Evolutionary conservation across 1,284 basidiomycete species (phyloP).

Genomic region (Cryptococcus hybrid): DNA sequence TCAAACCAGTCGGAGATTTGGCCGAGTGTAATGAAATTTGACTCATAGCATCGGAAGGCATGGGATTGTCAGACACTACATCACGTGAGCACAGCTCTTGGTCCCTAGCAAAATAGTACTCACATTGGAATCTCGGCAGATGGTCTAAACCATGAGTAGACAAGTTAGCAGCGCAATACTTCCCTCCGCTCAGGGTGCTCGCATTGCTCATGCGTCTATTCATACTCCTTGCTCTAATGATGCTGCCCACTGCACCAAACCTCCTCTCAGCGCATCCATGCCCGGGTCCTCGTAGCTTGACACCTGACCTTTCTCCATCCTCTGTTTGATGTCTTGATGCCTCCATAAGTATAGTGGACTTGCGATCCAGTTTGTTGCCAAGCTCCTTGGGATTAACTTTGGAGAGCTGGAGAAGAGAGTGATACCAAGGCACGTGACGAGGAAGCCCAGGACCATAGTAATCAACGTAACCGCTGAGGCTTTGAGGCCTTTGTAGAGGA

Average conservation of each 20-base stretch:
- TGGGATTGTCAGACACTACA: conserved; percentile 46
- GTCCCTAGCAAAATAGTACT: conserved; percentile 12
- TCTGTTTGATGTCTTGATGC: conserved; percentile 68
- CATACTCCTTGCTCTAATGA: conserved; percentile 70
- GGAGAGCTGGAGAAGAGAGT: conserved; percentile 93
- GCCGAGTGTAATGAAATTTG: conserved; percentile 35
- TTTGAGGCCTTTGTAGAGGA: conserved; percentile 87
- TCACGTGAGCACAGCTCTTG: background rate
- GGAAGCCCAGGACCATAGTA: conserved; percentile 85
- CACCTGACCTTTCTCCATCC: conserved; percentile 49
- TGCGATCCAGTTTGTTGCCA: conserved; percentile 65
- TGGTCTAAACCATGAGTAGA: conserved; percentile 37
- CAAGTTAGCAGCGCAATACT: conserved; percentile 15
- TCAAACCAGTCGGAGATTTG: conserved; percentile 8
- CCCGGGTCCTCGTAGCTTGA: conserved; percentile 58
- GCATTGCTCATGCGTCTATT: conserved; percentile 31
- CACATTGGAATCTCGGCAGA: conserved; percentile 40
- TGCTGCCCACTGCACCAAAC: conserved; percentile 84
- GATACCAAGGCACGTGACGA: conserved; percentile 67
- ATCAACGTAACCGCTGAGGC: conserved; percentile 73
- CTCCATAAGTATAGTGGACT: conserved; percentile 78
- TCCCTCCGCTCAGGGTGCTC: conserved; percentile 15
- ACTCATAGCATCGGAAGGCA: conserved; percentile 43
- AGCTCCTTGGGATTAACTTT: conserved; percentile 62
- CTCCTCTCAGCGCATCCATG: conserved; percentile 83